Conservation (phyloP, 371 early-diverging fungal genomes). For the Mucor piriformis region DNA sequence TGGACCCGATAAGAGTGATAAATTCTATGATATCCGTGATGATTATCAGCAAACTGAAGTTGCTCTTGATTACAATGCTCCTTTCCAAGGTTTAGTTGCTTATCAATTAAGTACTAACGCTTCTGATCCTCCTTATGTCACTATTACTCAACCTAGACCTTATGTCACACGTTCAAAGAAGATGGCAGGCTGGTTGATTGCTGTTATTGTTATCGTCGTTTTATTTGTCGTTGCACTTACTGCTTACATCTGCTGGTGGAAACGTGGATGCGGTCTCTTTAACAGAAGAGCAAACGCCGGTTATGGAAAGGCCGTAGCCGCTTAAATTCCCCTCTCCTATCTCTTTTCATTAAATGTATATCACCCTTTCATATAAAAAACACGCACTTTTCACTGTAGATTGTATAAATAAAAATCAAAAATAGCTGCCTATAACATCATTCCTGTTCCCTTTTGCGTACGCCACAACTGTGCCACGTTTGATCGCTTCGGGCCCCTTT, state of each 20-base stretch:
- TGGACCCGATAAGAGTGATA: conserved; percentile 60
- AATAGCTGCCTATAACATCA: too few relatives aligned
- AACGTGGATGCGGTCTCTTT: conserved; percentile 21
- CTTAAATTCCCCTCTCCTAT: not conserved
- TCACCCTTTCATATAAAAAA: not conserved
- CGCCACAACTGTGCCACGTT: too few relatives aligned
- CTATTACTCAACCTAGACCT: conserved; percentile 45
- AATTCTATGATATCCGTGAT: conserved; percentile 54
- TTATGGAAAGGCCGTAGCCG: conserved; percentile 7
- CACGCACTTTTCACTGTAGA: conserved; percentile 18
- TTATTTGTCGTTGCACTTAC: conserved; percentile 20
- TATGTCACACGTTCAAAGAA: conserved; percentile 7
- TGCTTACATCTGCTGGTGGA: conserved; percentile 24
- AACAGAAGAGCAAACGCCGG: not conserved
- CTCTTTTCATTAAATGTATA: not conserved
- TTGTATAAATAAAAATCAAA: conserved; percentile 21
- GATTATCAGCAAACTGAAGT: conserved; percentile 59
- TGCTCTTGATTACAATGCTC: conserved; percentile 70
- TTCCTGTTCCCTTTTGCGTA: too few relatives aligned
- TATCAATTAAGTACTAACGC: conserved; percentile 54
- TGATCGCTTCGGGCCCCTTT: too few relatives aligned
- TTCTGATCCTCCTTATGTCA: conserved; percentile 58
- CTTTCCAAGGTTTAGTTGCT: conserved; percentile 62
- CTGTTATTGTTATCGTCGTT: conserved; percentile 50
- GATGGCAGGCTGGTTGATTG: conserved; percentile 48